These are phyloP conservation scores for Macrophomina tecta DNA, from an alignment of 2,329 filamentous ascomycete species.

Conservation along the genomic window DNA sequence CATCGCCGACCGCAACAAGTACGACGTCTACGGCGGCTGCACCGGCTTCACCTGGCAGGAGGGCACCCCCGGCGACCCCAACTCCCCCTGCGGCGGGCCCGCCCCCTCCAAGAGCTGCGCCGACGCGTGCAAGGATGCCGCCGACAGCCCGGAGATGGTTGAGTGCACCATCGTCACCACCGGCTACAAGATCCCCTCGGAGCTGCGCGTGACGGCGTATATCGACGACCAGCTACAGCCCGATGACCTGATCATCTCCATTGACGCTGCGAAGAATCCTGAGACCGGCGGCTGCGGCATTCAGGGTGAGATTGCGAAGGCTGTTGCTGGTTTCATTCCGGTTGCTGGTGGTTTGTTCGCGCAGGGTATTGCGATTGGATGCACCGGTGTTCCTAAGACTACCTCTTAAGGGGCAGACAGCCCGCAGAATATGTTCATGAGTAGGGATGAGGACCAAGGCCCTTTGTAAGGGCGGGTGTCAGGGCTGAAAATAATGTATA, in stretches of 20 bases:
- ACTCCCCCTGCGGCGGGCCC: background rate
- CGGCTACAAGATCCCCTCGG: background rate
- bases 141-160: background rate
- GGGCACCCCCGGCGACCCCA: background rate
- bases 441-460: too few relatives aligned
- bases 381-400: background rate
- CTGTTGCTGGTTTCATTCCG: background rate
- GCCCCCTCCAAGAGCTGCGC: background rate
- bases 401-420: background rate
- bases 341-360: background rate
- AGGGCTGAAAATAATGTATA: too few relatives aligned
- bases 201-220: background rate
- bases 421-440: too few relatives aligned
- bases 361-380: background rate
- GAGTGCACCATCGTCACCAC: background rate
- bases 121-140: background rate
- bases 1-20: slow-evolving; percentile 3
- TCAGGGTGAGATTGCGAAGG: background rate
- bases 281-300: background rate
- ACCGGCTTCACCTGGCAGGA: slow-evolving; percentile 4
- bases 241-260: background rate
- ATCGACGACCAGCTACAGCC: slow-evolving; percentile 3
- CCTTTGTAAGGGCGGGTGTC: too few relatives aligned
- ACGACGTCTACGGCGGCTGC: slow-evolving; percentile 1
- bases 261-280: background rate